These are phyloP conservation scores for Suillus subalutaceus DNA, from an alignment of 768 basidiomycete genomes.

Conservation along the genomic window DNA sequence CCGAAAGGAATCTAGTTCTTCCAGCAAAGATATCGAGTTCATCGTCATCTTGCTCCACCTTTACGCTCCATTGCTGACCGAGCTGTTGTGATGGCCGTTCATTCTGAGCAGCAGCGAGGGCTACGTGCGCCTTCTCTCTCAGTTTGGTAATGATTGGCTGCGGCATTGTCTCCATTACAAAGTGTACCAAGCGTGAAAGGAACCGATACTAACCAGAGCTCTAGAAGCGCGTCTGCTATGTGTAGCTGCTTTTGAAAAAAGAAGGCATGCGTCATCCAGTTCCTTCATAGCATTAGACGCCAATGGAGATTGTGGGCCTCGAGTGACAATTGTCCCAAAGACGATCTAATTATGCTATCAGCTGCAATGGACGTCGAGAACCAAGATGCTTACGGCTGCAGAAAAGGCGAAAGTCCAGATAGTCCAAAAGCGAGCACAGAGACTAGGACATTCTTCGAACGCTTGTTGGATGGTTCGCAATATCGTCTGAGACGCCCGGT, in stretches of 20 bases:
- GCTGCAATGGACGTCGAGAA: not conserved
- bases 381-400: slow-evolving; percentile 44
- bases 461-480: slow-evolving; percentile 53
- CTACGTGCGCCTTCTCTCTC: slow-evolving; percentile 66
- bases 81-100: slow-evolving; percentile 33
- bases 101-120: slow-evolving; percentile 45
- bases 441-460: slow-evolving; percentile 46
- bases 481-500: slow-evolving; percentile 59
- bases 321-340: slow-evolving; percentile 78
- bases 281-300: slow-evolving; percentile 70
- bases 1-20: slow-evolving; percentile 61
- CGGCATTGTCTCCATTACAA: not conserved
- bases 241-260: slow-evolving; percentile 65
- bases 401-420: slow-evolving; percentile 66
- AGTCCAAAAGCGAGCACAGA: slow-evolving; percentile 59
- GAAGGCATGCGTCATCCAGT: slow-evolving; percentile 63
- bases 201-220: slow-evolving; percentile 52
- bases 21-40: slow-evolving; percentile 74
- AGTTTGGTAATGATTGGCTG: slow-evolving; percentile 65
- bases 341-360: slow-evolving; percentile 54
- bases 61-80: slow-evolving; percentile 54
- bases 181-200: slow-evolving; percentile 5
- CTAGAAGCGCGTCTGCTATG: slow-evolving; percentile 65
- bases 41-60: slow-evolving; percentile 56
- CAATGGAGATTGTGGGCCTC: slow-evolving; percentile 68